Conservation (phyloP, 1,284 basidiomycete genomes). For the Ustilago shanxiensis region DNA sequence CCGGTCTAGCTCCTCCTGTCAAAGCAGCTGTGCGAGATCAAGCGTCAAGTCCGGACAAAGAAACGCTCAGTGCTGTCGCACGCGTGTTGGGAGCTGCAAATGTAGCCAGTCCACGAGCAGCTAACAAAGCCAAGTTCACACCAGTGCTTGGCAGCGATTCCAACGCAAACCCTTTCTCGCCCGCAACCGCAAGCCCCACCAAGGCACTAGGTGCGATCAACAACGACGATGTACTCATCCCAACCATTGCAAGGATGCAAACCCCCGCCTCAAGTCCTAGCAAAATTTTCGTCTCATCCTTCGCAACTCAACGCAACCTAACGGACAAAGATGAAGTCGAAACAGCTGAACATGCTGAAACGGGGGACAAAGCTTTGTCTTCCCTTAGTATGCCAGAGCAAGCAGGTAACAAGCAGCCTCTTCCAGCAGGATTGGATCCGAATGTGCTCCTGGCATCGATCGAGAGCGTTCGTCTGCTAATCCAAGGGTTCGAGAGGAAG, state of each 20-base stretch:
- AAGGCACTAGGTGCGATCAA: slow-evolving; percentile 35
- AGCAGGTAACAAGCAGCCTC: neutral
- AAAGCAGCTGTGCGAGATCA: slow-evolving; percentile 3
- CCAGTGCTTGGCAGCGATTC: slow-evolving; percentile 24
- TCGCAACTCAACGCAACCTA: slow-evolving; percentile 5
- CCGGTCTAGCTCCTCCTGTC: slow-evolving; percentile 8
- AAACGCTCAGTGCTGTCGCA: slow-evolving; percentile 41
- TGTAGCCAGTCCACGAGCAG: slow-evolving; percentile 31
- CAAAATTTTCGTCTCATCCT: slow-evolving; percentile 30
- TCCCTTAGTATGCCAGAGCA: neutral
- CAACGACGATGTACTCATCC: slow-evolving; percentile 51
- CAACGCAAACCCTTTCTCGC: slow-evolving; percentile 33
- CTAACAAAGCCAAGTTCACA: slow-evolving; percentile 22
- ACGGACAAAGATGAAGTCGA: neutral
- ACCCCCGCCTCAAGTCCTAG: slow-evolving; percentile 37
- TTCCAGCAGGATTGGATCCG: slow-evolving; percentile 29
- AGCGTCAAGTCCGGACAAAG: slow-evolving; percentile 35
- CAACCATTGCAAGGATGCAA: slow-evolving; percentile 41
- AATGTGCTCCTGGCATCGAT: slow-evolving; percentile 49
- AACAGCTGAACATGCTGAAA: neutral
- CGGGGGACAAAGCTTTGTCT: neutral
- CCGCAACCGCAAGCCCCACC: slow-evolving; percentile 22
- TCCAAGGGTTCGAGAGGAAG: slow-evolving; percentile 51
- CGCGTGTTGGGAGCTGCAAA: slow-evolving; percentile 26
- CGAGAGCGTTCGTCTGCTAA: slow-evolving; percentile 48